Evolutionary conservation across 2,329 filamentous ascomycete species (phyloP), one percentile per base, ranked within the genome.

Genomic region (Coniochaeta sp.): DNA sequence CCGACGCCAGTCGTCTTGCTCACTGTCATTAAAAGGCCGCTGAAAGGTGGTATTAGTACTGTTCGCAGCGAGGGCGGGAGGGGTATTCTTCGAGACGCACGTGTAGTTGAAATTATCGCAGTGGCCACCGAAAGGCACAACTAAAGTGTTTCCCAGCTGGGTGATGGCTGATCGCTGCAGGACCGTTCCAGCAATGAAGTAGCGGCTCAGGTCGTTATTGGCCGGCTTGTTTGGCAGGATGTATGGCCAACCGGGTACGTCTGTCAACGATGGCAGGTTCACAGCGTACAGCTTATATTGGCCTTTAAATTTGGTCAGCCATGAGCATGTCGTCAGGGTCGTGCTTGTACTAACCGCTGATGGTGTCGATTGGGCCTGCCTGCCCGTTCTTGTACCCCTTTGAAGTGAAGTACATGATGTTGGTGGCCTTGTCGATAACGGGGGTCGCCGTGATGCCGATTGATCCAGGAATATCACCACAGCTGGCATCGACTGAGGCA

Each of bases 51-150:
- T n/a, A n/a, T n/a, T n/a, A n/a, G n/a, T n/a, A n/a, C n/a, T n/a
- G n/a, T n/a, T n/a, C n/a, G n/a, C n/a, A n/a, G n/a, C n/a, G n/a
- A n/a, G n/a, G n/a, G n/a, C n/a, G n/a, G n/a, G n/a, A n/a, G n/a
- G n/a, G n/a, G n/a, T n/a, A n/a, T n/a, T n/a, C n/a, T n/a, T n/a
- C n/a, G n/a, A n/a, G n/a, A n/a, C 74, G 28, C 76, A 75, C 1
- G 76, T 78, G 55, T 79, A 79, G 57, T 81, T 78, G 61, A 74
- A 81, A 51, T 75, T 68, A 24, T 79, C 78, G 48, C 78, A 82
- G 54, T 81, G 74, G 8, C 76, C 77, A 0, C 76, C 78, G 53
- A 81, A 81, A 0, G 69, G 77, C 0, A 71, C 75, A 50, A 79
- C 78, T 6, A 82, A 65, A 40, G 68, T 70, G 49, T 72, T 66